These are phyloP conservation scores for Fusarium austroafricanum DNA, from an alignment of 2,329 filamentous ascomycete genomes.

Conservation along the genomic window DNA sequence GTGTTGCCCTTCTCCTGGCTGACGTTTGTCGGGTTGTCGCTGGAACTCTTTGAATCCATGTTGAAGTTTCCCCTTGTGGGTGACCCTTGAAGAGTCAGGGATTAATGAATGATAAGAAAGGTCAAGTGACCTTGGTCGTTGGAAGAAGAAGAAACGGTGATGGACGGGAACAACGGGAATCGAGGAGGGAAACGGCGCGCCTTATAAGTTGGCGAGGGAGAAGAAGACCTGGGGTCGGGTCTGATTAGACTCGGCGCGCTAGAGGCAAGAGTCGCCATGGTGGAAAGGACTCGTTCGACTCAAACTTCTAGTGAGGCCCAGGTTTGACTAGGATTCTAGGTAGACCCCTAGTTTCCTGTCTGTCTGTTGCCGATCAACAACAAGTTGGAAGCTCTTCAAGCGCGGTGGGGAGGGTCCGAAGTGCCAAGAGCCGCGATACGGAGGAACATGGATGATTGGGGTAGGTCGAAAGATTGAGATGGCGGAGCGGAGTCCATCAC, in stretches of 20 bases:
- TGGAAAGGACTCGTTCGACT: constrained; percentile 16
- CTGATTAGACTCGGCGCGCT: background rate
- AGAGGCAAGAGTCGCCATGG: constrained; percentile 11
- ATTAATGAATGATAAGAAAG: constrained; percentile 25
- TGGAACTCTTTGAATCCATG: constrained; percentile 39
- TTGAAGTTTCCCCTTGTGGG: constrained; percentile 22
- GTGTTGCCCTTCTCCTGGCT: constrained; percentile 40
- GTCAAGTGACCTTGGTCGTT: constrained; percentile 33
- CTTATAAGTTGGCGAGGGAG: constrained; percentile 26
- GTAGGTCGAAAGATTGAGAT: constrained; percentile 35
- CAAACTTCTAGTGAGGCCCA: constrained; percentile 6
- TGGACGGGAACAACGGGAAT: constrained; percentile 8
- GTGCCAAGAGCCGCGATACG: constrained; percentile 39
- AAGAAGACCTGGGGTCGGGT: constrained; percentile 18
- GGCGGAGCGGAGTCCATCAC: constrained; percentile 27
- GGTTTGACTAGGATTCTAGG: constrained; percentile 6
- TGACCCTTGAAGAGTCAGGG: constrained; percentile 5
- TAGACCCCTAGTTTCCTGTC: constrained; percentile 16
- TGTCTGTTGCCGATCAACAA: constrained; percentile 28
- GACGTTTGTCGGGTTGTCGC: constrained; percentile 38
- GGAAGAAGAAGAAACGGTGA: constrained; percentile 24
- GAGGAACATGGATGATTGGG: constrained; percentile 41
- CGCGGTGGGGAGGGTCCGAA: constrained; percentile 29
- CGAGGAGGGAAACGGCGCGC: constrained; percentile 22
- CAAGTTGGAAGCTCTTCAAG: constrained; percentile 9